phyloP scores from a whole-genome alignment of 2,329 filamentous ascomycete species.

The Fusarium nurragi region DNA sequence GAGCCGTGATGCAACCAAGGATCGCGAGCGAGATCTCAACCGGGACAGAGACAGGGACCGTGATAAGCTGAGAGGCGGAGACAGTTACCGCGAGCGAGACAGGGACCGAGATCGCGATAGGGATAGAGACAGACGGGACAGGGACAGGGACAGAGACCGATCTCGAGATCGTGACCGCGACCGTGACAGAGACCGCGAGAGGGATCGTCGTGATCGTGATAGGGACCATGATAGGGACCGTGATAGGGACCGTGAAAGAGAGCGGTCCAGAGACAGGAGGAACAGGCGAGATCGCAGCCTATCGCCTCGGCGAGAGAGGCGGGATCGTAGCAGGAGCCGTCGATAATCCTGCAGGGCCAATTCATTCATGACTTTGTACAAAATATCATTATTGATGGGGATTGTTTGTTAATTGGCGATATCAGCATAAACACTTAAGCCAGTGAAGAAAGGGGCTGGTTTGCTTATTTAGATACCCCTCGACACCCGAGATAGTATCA shows the following conservation, averaged over 20 bases:
- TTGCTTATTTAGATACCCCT: constrained; percentile 34
- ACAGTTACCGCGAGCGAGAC: constrained; percentile 30
- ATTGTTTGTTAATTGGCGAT: not conserved
- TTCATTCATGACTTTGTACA: not conserved
- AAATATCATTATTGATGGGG: not conserved
- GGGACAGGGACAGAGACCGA: constrained; percentile 48
- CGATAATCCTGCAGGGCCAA: constrained; percentile 53
- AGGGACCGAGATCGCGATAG: constrained; percentile 45
- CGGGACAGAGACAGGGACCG: constrained; percentile 42
- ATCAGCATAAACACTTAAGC: not conserved
- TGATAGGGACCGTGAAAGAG: constrained; percentile 15
- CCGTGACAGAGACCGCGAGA: constrained; percentile 45
- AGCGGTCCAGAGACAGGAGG: constrained; percentile 38
- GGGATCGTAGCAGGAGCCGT: constrained; percentile 53
- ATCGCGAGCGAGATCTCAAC: constrained; percentile 48
- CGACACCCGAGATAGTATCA: not conserved
- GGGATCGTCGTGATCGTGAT: constrained; percentile 41
- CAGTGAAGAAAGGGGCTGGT: not conserved
- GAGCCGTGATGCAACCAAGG: constrained; percentile 48
- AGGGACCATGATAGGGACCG: constrained; percentile 19
- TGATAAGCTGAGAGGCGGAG: constrained; percentile 41
- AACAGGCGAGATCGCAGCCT: constrained; percentile 44
- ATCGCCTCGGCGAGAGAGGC: constrained; percentile 49
- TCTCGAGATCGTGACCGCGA: constrained; percentile 46
- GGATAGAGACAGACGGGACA: constrained; percentile 45